Base-by-base conservation (phyloP, 495 filamentous ascomycete species). In the Glarea lozoyensis region DNA sequence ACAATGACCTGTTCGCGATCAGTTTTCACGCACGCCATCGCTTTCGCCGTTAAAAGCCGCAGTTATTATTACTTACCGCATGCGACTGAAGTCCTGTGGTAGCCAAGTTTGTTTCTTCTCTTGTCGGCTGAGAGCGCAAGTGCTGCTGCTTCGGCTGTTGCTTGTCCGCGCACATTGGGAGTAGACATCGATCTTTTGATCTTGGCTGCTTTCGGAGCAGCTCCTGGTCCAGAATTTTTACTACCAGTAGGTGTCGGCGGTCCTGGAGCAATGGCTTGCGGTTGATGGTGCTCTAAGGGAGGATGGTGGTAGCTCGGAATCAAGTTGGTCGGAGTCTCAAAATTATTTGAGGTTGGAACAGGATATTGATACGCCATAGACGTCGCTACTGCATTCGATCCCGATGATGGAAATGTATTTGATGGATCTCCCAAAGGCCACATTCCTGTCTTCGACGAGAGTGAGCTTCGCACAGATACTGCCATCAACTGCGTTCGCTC, bases 61-160 rank as follows among this genome's bases (percentile, higher is more conserved):
- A 13, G 13, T 16, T 10, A 18, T 2, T 32, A 17, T 31, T 44
- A 80, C 88, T 79, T 74, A 98, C 92, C 84, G 72, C 92, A 98
- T 52, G 92, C 92, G 60, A 97, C 87, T 43, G 92, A 94, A 25
- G 88, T 96, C 45, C 92, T 81, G 70, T 96, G 90, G 62, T 98
- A 98, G 22, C 92, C 92, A 40, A 98, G 72, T 64, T 94, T 97
- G 61, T 97, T 98, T 53, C 92, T 82, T 61, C 85, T 83, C 66
- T 92, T 95, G 55, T 95, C 89, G 31, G 68, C 71, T 25, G 79
- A 67, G 48, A 61, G 64, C 55, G 64, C 52, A 34, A 62, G 31
- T 23, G 43, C 52, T 37, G 56, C 33, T 37, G 59, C 49, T 50
- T 64, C 53, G 40, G 61, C 47, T 45, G 63, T 53, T 48, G 66